Percentiles rank a stretch among this genome's conserved stretches.
phyloP scores from a whole-genome alignment of 106 monocot genomes.

The Vanilla planifolia region DNA sequence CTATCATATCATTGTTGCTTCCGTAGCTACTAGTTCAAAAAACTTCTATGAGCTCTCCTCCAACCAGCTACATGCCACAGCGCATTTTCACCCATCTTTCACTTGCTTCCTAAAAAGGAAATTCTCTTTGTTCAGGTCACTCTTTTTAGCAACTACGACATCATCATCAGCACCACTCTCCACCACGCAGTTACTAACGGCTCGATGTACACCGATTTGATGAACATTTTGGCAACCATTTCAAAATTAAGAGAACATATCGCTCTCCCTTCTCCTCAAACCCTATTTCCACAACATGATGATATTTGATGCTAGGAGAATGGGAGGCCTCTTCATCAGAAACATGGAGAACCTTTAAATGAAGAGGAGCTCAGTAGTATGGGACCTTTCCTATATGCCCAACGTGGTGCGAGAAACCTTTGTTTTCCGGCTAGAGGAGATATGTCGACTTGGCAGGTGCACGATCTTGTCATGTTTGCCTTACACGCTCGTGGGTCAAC shows the following conservation, averaged over 20 bases:
- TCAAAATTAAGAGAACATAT: neutral
- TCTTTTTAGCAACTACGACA: constrained; percentile 20
- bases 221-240: constrained; percentile 27
- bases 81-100: neutral
- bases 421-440: neutral
- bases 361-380: neutral
- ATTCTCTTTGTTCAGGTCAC: no score
- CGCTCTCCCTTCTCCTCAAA: neutral
- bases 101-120: no score
- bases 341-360: neutral
- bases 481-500: constrained; percentile 14
- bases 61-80: constrained; percentile 11
- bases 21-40: neutral
- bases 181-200: constrained; percentile 36
- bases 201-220: constrained; percentile 27
- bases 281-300: constrained; percentile 13
- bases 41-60: constrained; percentile 15
- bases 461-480: constrained; percentile 9
- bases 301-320: constrained; percentile 8
- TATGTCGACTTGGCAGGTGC: neutral
- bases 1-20: constrained; percentile 1
- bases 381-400: neutral
- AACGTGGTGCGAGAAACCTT: constrained; percentile 6
- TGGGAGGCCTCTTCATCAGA: constrained; percentile 5
- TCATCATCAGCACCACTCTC: constrained; percentile 21